Evolutionary conservation across 2,329 filamentous ascomycete species (phyloP).

Genomic region (Arthrobotrys pseudoclavata): DNA sequence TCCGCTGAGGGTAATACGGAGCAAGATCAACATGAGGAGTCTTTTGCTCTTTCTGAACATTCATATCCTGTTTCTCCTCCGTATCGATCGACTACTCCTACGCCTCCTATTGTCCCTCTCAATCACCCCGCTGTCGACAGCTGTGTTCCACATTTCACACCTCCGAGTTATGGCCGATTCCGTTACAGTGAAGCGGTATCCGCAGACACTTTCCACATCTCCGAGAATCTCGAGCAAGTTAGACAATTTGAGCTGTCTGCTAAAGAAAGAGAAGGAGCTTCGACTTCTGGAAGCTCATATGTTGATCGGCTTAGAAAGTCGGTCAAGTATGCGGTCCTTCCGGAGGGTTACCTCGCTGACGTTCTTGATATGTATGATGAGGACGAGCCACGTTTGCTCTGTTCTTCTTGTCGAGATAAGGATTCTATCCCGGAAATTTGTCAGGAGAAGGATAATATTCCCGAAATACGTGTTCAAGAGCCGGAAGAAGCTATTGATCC

Average conservation of each 20-base stretch:
- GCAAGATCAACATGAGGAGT: background rate
- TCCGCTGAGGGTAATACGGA: no score
- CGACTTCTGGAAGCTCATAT: conserved; percentile 2
- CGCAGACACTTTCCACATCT: background rate
- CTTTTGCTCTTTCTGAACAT: background rate
- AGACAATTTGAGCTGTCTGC: background rate
- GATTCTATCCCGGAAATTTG: conserved; percentile 5
- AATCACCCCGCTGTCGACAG: conserved; percentile 13
- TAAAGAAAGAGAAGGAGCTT: background rate
- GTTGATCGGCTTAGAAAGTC: conserved; percentile 17
- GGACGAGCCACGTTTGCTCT: background rate
- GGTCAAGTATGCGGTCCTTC: background rate
- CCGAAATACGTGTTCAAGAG: conserved; percentile 14
- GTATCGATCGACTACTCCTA: background rate
- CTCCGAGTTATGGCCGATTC: background rate
- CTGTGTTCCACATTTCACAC: background rate
- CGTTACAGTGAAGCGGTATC: conserved; percentile 6
- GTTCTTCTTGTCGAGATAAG: background rate
- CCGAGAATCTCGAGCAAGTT: background rate
- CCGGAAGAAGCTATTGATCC: background rate
- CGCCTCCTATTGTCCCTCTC: background rate
- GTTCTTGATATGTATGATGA: conserved; percentile 15
- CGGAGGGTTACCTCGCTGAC: background rate
- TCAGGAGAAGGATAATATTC: background rate
- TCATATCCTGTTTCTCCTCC: background rate